A percentile compares a stretch with the other conserved stretches of the same genome.
Evolutionary conservation across 1,139 yeast species (phyloP).

Genomic region (Candida frijolesensis): DNA sequence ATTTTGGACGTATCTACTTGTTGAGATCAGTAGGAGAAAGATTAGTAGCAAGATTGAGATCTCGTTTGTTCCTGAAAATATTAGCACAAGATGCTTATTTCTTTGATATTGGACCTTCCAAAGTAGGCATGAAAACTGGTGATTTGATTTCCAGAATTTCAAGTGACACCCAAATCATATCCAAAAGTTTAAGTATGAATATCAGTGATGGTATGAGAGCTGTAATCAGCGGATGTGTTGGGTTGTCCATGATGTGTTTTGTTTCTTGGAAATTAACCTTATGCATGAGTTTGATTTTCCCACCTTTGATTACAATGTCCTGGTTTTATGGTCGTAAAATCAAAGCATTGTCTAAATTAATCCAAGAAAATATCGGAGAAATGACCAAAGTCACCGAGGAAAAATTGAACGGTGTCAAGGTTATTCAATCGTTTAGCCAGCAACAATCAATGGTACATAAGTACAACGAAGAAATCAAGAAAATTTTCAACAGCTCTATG

Average conservation of each 20-base stretch:
- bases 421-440: conserved; percentile 88
- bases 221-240: conserved; percentile 75
- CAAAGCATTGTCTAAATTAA: conserved; percentile 68
- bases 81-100: conserved; percentile 89
- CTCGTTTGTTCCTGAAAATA: conserved; percentile 73
- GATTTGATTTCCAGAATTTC: conserved; percentile 87
- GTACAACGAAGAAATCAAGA: conserved; percentile 67
- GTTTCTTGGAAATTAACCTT: conserved; percentile 81
- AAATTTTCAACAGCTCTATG: conserved; percentile 73
- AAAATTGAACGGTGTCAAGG: conserved; percentile 79
- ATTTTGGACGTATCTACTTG: conserved; percentile 76
- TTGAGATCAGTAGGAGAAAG: conserved; percentile 82
- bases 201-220: conserved; percentile 90
- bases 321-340: conserved; percentile 79
- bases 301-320: conserved; percentile 79
- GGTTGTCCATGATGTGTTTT: conserved; percentile 82
- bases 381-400: conserved; percentile 92
- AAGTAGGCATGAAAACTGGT: conserved; percentile 70
- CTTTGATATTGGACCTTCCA: conserved; percentile 72
- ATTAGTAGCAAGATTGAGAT: conserved; percentile 78
- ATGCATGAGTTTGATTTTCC: conserved; percentile 75
- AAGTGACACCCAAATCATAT: conserved; percentile 87
- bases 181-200: conserved; percentile 84
- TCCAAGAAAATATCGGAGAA: conserved; percentile 86
- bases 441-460: conserved; percentile 57